A percentile compares a stretch with the other conserved stretches of the same genome.
These are phyloP conservation scores for Selaginella moellendorffii DNA, from an alignment of 75 land plant species.

Conservation along the genomic window DNA sequence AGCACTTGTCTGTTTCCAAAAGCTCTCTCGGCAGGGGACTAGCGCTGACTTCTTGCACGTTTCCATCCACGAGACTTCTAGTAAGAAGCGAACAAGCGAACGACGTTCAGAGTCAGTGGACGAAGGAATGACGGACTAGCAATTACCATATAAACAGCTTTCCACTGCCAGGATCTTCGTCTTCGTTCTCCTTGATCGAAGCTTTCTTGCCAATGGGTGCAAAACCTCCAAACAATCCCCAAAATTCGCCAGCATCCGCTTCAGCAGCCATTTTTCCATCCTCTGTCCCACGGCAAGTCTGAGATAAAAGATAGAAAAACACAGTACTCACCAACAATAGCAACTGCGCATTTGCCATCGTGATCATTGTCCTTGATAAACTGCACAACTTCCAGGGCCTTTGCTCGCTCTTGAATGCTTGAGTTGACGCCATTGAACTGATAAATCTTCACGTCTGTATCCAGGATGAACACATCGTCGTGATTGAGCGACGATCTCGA, in stretches of 20 bases:
- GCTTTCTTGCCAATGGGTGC: slow-evolving; percentile 77
- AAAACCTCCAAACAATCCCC: slow-evolving; percentile 97
- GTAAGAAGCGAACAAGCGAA: slow-evolving; percentile 13
- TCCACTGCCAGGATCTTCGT: not conserved
- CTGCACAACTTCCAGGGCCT: slow-evolving; percentile 91
- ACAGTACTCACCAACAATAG: slow-evolving; percentile 51
- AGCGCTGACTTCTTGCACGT: slow-evolving; percentile 33
- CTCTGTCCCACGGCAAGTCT: slow-evolving; percentile 31
- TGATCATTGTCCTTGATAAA: slow-evolving; percentile 88
- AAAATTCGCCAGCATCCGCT: slow-evolving; percentile 90
- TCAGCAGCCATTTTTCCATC: slow-evolving; percentile 94
- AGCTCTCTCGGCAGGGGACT: slow-evolving; percentile 50
- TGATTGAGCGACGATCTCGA: slow-evolving; percentile 77
- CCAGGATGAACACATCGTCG: slow-evolving; percentile 92
- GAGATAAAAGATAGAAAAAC: not conserved
- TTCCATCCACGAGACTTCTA: slow-evolving; percentile 61
- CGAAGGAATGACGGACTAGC: not conserved
- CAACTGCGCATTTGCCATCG: slow-evolving; percentile 88
- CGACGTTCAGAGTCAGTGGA: slow-evolving; percentile 1
- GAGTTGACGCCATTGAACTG: slow-evolving; percentile 96
- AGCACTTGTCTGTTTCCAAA: slow-evolving; percentile 71
- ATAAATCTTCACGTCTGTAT: slow-evolving; percentile 77
- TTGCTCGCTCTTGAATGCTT: slow-evolving; percentile 93
- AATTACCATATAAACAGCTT: too few relatives aligned
- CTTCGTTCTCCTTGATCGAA: slow-evolving; percentile 16